These are phyloP conservation scores for Neurospora tetrasperma DNA, from an alignment of 495 filamentous ascomycete species.

Conservation along the genomic window DNA sequence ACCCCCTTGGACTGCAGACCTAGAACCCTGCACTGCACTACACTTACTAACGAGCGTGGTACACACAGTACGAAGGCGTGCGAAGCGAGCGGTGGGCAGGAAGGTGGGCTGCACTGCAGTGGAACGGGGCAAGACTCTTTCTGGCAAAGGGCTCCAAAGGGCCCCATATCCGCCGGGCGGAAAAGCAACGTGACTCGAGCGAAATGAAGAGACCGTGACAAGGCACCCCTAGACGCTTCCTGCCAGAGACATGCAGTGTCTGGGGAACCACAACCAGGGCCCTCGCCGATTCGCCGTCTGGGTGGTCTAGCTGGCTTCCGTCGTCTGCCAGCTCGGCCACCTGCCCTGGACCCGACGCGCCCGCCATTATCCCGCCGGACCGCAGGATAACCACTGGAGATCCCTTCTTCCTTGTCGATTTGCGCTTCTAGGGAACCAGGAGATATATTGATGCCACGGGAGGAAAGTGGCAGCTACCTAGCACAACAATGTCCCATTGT, in stretches of 20 bases:
- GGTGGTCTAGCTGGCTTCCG: not conserved
- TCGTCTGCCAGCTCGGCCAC: slow-evolving; percentile 1
- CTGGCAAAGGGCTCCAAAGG: not conserved
- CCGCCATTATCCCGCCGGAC: not conserved
- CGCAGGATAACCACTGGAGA: slow-evolving; percentile 10
- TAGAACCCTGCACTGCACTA: not conserved
- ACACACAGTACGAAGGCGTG: not conserved
- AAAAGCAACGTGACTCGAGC: not conserved
- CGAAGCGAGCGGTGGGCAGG: slow-evolving; percentile 1
- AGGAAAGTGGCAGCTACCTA: slow-evolving; percentile 7
- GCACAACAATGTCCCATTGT: not conserved
- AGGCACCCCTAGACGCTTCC: not conserved
- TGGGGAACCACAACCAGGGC: slow-evolving; percentile 3
- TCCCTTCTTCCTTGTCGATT: slow-evolving; percentile 1
- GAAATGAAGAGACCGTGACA: not conserved
- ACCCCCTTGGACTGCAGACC: not conserved
- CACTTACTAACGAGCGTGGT: slow-evolving; percentile 9
- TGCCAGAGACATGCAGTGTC: not conserved
- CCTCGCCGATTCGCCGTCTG: slow-evolving; percentile 3
- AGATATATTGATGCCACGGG: slow-evolving; percentile 3
- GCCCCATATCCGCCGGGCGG: not conserved
- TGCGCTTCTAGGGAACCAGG: slow-evolving; percentile 7
- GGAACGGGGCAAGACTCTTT: not conserved
- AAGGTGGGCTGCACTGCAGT: not conserved
- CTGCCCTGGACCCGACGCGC: not conserved